Percentiles rank a stretch among this genome's conserved stretches.
phyloP scores from a whole-genome alignment of 768 basidiomycete genomes.

The Agaricus bisporus region DNA sequence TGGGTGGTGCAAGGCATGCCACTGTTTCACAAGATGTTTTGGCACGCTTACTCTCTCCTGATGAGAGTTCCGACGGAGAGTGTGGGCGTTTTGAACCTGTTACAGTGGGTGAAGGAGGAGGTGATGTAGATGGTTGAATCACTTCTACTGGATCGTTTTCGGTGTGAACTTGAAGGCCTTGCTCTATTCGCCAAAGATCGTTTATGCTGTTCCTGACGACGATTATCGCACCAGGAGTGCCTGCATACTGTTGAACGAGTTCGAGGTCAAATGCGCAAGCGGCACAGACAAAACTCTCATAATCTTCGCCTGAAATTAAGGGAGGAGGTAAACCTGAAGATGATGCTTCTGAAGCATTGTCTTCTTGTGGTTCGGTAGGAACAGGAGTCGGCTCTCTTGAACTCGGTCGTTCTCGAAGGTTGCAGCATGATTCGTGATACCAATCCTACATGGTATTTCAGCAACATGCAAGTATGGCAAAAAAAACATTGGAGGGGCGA shows the following conservation, averaged over 20 bases:
- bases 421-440: constrained; percentile 88
- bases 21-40: constrained; percentile 20
- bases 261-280: constrained; percentile 54
- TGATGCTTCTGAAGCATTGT: constrained; percentile 55
- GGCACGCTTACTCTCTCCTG: constrained; percentile 31
- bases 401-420: constrained; percentile 61
- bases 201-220: constrained; percentile 45
- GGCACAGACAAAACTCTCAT: constrained; percentile 72
- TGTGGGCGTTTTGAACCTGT: constrained; percentile 46
- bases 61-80: constrained; percentile 30
- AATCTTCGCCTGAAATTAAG: constrained; percentile 59
- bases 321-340: constrained; percentile 63
- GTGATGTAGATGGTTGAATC: constrained; percentile 18
- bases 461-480: neutral
- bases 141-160: neutral
- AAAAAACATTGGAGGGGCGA: constrained; percentile 20
- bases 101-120: constrained; percentile 7
- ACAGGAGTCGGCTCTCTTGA: constrained; percentile 38
- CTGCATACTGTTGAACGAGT: constrained; percentile 56
- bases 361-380: constrained; percentile 23
- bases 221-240: constrained; percentile 62
- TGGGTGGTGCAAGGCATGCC: constrained; percentile 52
- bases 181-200: constrained; percentile 41
- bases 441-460: constrained; percentile 54
- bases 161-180: neutral